A percentile compares a stretch with the other conserved stretches of the same genome.
Conservation (phyloP, 2,329 filamentous ascomycete genomes). For the Paraconiothyrium sp. region DNA sequence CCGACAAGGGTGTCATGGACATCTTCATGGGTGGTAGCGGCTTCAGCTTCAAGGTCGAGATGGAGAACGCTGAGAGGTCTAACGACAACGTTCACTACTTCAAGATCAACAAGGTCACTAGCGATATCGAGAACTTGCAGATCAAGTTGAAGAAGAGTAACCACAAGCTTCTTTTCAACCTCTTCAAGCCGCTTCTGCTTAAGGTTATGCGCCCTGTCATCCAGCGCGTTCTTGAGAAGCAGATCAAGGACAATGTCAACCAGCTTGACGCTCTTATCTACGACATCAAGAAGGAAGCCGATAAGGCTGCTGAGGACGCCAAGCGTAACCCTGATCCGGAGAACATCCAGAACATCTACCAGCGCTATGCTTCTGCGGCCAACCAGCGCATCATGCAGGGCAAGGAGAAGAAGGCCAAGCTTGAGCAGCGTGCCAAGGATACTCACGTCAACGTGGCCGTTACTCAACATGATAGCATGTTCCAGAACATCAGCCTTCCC, state of each 20-base stretch:
- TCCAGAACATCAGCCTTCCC: slow-evolving; percentile 86
- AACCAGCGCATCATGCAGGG: slow-evolving; percentile 78
- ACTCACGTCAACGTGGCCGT: slow-evolving; percentile 84
- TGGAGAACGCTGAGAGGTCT: slow-evolving; percentile 79
- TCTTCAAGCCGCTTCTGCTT: slow-evolving; percentile 89
- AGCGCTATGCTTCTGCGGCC: slow-evolving; percentile 79
- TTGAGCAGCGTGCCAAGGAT: slow-evolving; percentile 61
- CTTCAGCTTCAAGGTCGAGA: slow-evolving; percentile 89
- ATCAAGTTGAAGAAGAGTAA: slow-evolving; percentile 95
- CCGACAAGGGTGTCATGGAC: slow-evolving; percentile 87
- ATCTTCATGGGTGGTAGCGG: slow-evolving; percentile 87
- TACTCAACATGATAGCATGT: slow-evolving; percentile 89
- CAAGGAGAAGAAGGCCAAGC: slow-evolving; percentile 77
- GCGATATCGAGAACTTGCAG: slow-evolving; percentile 81
- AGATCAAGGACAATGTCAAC: slow-evolving; percentile 83
- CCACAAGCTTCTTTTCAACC: slow-evolving; percentile 87
- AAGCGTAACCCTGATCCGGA: slow-evolving; percentile 72
- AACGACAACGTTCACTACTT: slow-evolving; percentile 82
- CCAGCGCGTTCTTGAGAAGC: slow-evolving; percentile 87
- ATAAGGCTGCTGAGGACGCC: slow-evolving; percentile 73
- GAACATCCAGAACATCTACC: slow-evolving; percentile 83
- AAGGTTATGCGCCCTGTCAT: slow-evolving; percentile 84
- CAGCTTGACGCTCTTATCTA: slow-evolving; percentile 78
- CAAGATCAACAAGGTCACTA: slow-evolving; percentile 89
- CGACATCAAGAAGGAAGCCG: slow-evolving; percentile 83